Conservation (phyloP, 768 basidiomycete genomes). For the Hygrophoropsis aurantiaca region DNA sequence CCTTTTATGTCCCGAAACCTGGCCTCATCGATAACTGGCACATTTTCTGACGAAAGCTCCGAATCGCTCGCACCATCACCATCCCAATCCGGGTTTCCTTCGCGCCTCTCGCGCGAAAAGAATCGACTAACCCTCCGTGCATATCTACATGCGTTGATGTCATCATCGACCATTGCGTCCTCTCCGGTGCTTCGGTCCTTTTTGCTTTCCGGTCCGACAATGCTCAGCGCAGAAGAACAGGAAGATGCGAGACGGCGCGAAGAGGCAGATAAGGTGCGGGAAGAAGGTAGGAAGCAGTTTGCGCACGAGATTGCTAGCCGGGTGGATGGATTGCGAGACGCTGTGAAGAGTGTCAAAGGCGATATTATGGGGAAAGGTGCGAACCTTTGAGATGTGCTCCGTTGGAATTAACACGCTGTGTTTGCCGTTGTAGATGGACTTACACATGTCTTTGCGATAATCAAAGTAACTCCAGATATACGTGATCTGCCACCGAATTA, state of each 20-base stretch:
- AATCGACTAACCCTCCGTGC: constrained; percentile 92
- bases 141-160: constrained; percentile 82
- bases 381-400: neutral
- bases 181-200: constrained; percentile 88
- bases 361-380: constrained; percentile 87
- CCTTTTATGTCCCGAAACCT: constrained; percentile 56
- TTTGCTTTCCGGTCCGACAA: constrained; percentile 73
- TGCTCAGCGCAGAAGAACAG: constrained; percentile 66
- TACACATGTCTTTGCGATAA: constrained; percentile 82
- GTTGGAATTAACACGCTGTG: constrained; percentile 5
- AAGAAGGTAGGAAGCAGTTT: constrained; percentile 85
- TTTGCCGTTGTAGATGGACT: constrained; percentile 67
- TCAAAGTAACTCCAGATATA: constrained; percentile 78
- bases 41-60: constrained; percentile 35
- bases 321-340: constrained; percentile 82
- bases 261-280: constrained; percentile 84
- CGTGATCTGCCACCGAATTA: constrained; percentile 81
- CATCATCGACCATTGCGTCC: constrained; percentile 70
- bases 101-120: constrained; percentile 83
- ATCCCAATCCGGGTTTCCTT: constrained; percentile 17
- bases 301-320: constrained; percentile 81
- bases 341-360: constrained; percentile 86
- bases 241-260: constrained; percentile 80
- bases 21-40: constrained; percentile 36
- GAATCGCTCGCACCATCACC: constrained; percentile 23